Base-by-base conservation (phyloP, 805 yeast species). In the Suhomyces sp. region DNA sequence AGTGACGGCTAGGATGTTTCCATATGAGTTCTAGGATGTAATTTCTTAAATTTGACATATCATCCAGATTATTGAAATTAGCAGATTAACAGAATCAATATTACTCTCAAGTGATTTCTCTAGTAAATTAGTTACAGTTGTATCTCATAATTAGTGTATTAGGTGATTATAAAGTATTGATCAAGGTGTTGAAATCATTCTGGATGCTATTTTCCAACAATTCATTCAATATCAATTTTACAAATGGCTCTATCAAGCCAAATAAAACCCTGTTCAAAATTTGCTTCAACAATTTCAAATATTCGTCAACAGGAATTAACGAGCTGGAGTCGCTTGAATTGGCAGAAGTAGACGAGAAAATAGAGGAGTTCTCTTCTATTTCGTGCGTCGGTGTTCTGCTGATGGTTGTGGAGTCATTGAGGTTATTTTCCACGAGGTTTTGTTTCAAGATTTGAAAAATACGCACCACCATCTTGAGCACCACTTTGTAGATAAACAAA, bases 221-320 rank as follows among this genome's bases (percentile, higher is more conserved):
- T 25, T 65, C 67, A 41, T 60, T 56, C 47, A 69, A 55, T 4
- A 69, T 55, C 52, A 71, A 56, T 29, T 54, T 53, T 20, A 66
- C 57, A 48, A 75, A 71, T 20, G 79, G 79, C 48, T 72, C 75
- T 10, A 71, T 60, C 41, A 75, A 57, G 3, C 78, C 78, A n/a
- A 49, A 47, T n/a, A 61, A 61, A 3, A 73, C 56, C 19, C 76
- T 50, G 37, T 58, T 57, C 35, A 67, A 46, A 3, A 70, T 60
- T 43, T 66, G 70, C 45, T 57, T 57, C 29, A 72, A 51, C 6
- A 64, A 52, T 48, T 60, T 59, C 29, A 60, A 33, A 54, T 72
- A 74, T 51, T 73, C 77, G 25, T 73, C 76, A 7, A 60, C 50
- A 4, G 69, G 49, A 12, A 62, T 55, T 15, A 56, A 40, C 8